phyloP scores from a whole-genome alignment of 495 filamentous ascomycete genomes.

The Hypoxylon fragiforme region DNA sequence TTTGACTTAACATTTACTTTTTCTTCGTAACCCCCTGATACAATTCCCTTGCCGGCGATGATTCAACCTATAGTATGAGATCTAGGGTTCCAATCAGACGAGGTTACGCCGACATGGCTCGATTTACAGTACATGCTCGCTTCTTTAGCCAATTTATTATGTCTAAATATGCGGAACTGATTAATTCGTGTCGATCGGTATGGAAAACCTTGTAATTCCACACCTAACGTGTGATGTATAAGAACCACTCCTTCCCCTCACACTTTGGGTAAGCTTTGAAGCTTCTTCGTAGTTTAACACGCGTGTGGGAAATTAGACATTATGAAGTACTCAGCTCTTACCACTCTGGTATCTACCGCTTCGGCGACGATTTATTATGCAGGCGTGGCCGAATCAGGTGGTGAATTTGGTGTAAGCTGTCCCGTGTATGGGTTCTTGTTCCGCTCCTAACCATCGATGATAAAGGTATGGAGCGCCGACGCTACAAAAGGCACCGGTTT shows the following conservation, averaged over 20 bases:
- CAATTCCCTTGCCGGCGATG: conserved; percentile 2
- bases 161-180: too few species aligned
- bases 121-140: not conserved
- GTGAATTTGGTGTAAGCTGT: conserved; percentile 60
- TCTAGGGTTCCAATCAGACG: not conserved
- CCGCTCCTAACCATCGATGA: too few species aligned
- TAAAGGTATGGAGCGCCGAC: conserved; percentile 45
- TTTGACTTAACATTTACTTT: not conserved
- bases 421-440: too few species aligned
- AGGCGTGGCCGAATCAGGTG: conserved; percentile 56
- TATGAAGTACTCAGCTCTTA: conserved; percentile 41
- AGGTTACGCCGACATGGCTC: conserved; percentile 2
- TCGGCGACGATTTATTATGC: conserved; percentile 57
- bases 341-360: conserved; percentile 35
- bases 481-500: conserved; percentile 48
- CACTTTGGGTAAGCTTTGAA: not conserved
- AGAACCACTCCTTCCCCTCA: not conserved
- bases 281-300: not conserved
- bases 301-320: not conserved
- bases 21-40: not conserved
- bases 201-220: too few species aligned
- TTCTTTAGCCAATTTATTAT: not conserved
- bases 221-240: conserved; percentile 4
- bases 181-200: too few species aligned
- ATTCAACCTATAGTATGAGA: conserved; percentile 1